Base-by-base conservation (phyloP, 2,329 filamentous ascomycete species). In the Ophiostoma fasciatum region DNA sequence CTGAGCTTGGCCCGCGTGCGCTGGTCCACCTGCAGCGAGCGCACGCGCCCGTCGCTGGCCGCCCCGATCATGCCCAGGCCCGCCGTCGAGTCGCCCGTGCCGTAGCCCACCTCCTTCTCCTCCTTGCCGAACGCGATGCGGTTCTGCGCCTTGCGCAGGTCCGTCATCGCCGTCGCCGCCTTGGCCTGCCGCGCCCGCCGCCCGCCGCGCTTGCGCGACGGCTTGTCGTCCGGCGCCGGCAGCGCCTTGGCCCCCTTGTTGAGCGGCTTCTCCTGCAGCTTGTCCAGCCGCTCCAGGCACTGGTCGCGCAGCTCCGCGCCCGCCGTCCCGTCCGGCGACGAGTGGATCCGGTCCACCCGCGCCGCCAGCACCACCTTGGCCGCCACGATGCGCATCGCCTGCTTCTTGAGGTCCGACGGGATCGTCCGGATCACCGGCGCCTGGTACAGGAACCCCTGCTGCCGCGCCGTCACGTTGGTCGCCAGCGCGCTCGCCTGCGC, bases 61-160 rank as follows among this genome's bases (percentile, higher is more conserved):
- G 84, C 78, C 1, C 90, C 90, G 44, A 98, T 87, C 90, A 96
- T 96, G 38, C 90, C 90, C 55, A 98, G 63, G 20, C 90, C 90
- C 41, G 78, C 77, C 0, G 87, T 93, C 37, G 74, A 74, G 47
- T 94, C 85, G 34, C 85, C 83, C 1, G 74, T 75, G 25, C 85
- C 88, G 54, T 92, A 96, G 22, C 87, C 88, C 1, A 90, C 78
- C 57, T 98, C 90, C 49, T 75, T 78, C 58, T 98, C 90, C 56
- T 96, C 88, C 54, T 93, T 90, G 40, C 87, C 87, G 51, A 98
- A 98, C 0, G 78, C 84, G 72, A 98, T 79, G 36, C 90, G 74
- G 60, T 98, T 98, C 59, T 96, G 90, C 5, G 85, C 85, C 57
- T 96, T 94, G 45, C 87, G 78, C 21, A 98, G 64, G 37, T 98